Conservation (phyloP, 495 filamentous ascomycete genomes). For the Monascus purpureus region DNA sequence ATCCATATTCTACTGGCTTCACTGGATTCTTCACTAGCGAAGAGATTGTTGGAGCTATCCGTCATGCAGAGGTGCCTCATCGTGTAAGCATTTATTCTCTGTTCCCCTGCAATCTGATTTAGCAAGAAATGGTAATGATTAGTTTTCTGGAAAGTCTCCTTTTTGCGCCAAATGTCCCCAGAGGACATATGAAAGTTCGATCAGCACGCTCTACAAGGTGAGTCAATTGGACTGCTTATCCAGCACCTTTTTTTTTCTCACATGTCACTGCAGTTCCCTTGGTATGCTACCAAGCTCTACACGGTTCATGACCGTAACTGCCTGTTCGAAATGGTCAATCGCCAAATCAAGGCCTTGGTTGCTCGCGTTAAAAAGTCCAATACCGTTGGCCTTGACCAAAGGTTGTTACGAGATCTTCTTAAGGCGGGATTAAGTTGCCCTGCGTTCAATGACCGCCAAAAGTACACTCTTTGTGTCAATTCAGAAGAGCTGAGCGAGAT, state of each 20-base stretch:
- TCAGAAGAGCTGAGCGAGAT: conserved; percentile 10
- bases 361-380: conserved; percentile 17
- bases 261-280: conserved; percentile 41
- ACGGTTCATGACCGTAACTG: conserved; percentile 48
- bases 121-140: conserved; percentile 4
- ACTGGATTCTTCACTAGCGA: conserved; percentile 55
- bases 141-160: conserved; percentile 34
- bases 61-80: conserved; percentile 52
- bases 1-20: conserved; percentile 52
- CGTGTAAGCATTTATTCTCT: conserved; percentile 37
- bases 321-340: conserved; percentile 36
- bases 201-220: conserved; percentile 61
- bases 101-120: neutral
- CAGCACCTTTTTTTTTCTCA: conserved; percentile 3
- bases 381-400: conserved; percentile 32
- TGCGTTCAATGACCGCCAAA: conserved; percentile 49
- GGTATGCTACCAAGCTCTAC: conserved; percentile 47
- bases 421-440: conserved; percentile 44
- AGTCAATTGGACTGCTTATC: conserved; percentile 1
- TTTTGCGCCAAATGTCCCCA: conserved; percentile 53
- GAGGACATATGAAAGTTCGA: conserved; percentile 61
- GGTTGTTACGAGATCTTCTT: conserved; percentile 44
- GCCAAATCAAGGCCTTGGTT: conserved; percentile 34
- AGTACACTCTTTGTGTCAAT: conserved; percentile 15
- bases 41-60: conserved; percentile 51